These are phyloP conservation scores for Trebouxia sp. DNA, from an alignment of 139 green algal genomes.

Conservation along the genomic window DNA sequence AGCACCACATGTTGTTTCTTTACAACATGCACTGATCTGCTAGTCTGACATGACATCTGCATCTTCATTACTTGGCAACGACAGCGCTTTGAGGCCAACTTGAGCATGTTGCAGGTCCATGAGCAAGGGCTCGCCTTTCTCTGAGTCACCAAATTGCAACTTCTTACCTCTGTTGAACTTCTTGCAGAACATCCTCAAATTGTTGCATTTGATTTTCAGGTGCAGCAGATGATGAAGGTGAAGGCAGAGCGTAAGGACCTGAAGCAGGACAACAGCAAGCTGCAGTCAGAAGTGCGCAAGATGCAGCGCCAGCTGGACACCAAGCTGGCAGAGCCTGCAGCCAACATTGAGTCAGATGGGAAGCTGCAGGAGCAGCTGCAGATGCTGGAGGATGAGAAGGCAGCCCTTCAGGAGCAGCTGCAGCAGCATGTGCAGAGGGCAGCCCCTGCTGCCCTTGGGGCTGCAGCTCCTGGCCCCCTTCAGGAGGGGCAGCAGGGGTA, in stretches of 20 bases:
- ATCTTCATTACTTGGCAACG: no score
- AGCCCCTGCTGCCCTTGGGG: background rate
- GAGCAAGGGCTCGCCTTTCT: no score
- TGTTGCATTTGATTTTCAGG: background rate
- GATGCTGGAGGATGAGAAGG: slow-evolving; percentile 11
- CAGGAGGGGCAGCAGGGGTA: background rate
- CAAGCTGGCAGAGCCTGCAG: background rate
- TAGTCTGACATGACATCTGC: no score
- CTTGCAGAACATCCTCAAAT: no score
- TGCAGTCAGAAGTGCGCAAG: background rate
- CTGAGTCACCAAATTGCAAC: no score
- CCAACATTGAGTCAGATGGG: background rate
- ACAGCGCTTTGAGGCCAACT: no score
- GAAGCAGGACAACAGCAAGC: background rate
- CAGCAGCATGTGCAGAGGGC: background rate
- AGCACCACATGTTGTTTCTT: no score
- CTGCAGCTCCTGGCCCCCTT: background rate
- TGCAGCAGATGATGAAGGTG: slow-evolving; percentile 23
- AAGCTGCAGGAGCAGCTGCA: slow-evolving; percentile 24
- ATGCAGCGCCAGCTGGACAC: background rate
- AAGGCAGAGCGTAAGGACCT: background rate
- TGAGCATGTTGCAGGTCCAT: no score
- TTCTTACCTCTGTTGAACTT: no score
- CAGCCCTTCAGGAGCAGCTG: slow-evolving; percentile 17
- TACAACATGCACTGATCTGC: no score